Evolutionary conservation across 2,329 filamentous ascomycete genomes (phyloP), one percentile per base, ranked within the genome.

Genomic region (Sarocladiaceae sp.): DNA sequence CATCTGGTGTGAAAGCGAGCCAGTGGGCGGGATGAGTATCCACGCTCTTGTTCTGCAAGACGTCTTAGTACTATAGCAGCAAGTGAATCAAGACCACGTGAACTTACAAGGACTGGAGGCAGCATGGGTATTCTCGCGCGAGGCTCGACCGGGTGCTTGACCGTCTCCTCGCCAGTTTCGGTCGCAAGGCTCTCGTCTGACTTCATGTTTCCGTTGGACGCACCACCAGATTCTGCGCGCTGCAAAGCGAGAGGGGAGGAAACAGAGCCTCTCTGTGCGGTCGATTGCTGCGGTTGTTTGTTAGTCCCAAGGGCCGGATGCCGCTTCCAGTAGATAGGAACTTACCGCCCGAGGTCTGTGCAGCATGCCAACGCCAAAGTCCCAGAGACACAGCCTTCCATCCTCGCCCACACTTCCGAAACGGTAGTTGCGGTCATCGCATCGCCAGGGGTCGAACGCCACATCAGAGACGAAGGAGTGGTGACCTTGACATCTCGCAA

Each of bases 361-460:
- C 61, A 99, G 77, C 93, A 97, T 97, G 60, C 91, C 91, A 37
- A 96, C 90, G 58, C 87, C 96, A 66, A 99, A 99, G 72, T 99
- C 94, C 94, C 94, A 99, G 12, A 99, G 75, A 54, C 96, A 82
- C 17, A 99, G 74, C 53, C 91, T 80, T 61, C 92, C 90, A 66
- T 99, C 94, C 65, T 97, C 93, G 13, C 93, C 94, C 1, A 99
- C 93, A 62, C 90, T 96, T 26, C 94, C 94, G 62, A 99, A 96
- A 1, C 94, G 83, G 70, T 99, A 99, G 61, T 90, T 97, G 60
- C 88, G 84, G 65, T 96, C 90, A 64, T 99, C 94, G 64, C 94
- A 99, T 57, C 92, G 82, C 94, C 94, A 99, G 0, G 91, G 91
- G 66, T 99, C 94, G 66, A 97, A 99, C 3, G 90, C 90, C 35